Conservation (phyloP, 108 stramenopile genomes). For the Cyclotella sp. region DNA sequence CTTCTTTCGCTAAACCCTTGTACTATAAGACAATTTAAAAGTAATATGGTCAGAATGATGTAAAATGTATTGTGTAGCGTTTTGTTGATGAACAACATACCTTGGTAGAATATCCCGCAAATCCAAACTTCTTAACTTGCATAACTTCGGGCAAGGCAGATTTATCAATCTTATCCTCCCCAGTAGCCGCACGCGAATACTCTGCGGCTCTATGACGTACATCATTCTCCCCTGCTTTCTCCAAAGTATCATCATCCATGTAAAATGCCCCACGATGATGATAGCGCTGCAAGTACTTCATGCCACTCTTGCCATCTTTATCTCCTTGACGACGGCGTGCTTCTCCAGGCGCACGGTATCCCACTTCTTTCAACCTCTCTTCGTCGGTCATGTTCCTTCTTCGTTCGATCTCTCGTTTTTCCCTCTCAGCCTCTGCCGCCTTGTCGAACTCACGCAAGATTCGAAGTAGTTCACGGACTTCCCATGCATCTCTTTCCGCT, state of each 20-base stretch:
- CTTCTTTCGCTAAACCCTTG: constrained; percentile 92
- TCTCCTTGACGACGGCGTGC: constrained; percentile 34
- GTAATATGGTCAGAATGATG: neutral
- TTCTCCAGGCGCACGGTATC: constrained; percentile 65
- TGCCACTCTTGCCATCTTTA: constrained; percentile 35
- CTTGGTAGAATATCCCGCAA: constrained; percentile 85
- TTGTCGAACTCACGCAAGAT: constrained; percentile 75
- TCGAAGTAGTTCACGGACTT: constrained; percentile 79
- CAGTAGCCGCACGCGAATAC: constrained; percentile 86
- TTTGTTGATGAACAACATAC: neutral
- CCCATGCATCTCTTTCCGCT: constrained; percentile 74
- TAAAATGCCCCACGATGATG: constrained; percentile 98
- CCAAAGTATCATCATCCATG: constrained; percentile 94
- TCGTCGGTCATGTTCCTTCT: constrained; percentile 92
- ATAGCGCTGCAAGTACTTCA: constrained; percentile 90
- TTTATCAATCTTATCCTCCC: constrained; percentile 89
- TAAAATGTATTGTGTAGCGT: too few species aligned
- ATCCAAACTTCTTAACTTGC: constrained; percentile 96
- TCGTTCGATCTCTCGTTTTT: constrained; percentile 71
- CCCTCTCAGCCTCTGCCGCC: constrained; percentile 42
- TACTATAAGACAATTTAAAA: constrained; percentile 45
- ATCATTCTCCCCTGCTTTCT: constrained; percentile 75
- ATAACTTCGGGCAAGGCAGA: constrained; percentile 89
- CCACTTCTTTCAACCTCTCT: constrained; percentile 84
- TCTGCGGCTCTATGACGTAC: constrained; percentile 85